Base-by-base conservation (phyloP, 768 basidiomycete genomes). In the Leucogyrophana mollusca region DNA sequence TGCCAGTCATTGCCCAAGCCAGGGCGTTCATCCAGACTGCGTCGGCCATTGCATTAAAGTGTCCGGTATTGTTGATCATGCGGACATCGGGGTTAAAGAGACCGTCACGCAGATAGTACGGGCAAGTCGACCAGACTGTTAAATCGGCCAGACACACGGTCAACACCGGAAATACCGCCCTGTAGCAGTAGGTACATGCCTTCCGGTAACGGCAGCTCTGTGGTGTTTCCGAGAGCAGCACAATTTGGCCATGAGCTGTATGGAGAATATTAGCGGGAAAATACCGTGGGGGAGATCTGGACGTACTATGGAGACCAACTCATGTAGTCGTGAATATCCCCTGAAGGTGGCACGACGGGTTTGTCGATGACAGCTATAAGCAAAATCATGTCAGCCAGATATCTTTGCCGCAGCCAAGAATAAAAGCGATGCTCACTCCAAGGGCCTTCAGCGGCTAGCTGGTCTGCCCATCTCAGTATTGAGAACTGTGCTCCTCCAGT, bases 281-380 rank as follows among this genome's bases (percentile, higher is more conserved):
- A 13, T 3, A n/a, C 16, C 34, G 22, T 40, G 9, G 8, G 25
- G 8, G 20, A 16, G 18, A 6, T 3, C 16, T 20, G 20, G 10
- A 59, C 79, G 37, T 61, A 83, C 83, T 85, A 86, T 33, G 84
- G 83, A 11, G 82, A 78, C 78, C 80, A 84, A 58, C 82, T 83
- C 75, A 85, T 71, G 57, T 82, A 86, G 56, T 84, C 82, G 50
- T 82, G 78, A 25, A 70, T 69, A 55, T 80, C 67, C 1, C 78
- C 78, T 16, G 74, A 73, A 2, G 79, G 79, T 2, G 81, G 71
- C 4, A 63, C 57, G 23, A 74, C 67, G 14, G 69, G 56, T 55
- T 79, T 80, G 53, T 63, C 65, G 38, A 68, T 76, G 14, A 82
- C 82, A 43, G 67, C 80, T 81, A 48, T 21, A 42, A 17, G 33